phyloP scores from a whole-genome alignment of 1,139 yeast genomes.

The Candida pseudoviswanathii region DNA sequence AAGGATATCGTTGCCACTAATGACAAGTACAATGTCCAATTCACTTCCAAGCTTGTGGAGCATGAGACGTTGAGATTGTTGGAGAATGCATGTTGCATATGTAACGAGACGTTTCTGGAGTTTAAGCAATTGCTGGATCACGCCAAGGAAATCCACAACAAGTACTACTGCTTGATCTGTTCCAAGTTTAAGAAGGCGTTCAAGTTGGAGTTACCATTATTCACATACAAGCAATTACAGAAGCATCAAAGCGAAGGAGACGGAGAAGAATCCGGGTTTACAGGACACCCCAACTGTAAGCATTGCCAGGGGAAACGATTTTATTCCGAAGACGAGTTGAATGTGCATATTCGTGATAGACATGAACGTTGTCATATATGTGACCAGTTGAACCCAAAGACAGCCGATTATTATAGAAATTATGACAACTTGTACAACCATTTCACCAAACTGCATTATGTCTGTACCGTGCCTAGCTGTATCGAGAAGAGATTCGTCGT shows the following conservation, averaged over 20 bases:
- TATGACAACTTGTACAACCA: constrained; percentile 76
- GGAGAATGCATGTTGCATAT: constrained; percentile 59
- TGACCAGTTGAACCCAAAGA: constrained; percentile 64
- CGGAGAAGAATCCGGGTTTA: constrained; percentile 66
- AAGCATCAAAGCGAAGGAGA: constrained; percentile 74
- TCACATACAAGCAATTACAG: constrained; percentile 61
- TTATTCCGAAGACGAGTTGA: constrained; percentile 87
- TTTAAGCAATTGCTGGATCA: constrained; percentile 70
- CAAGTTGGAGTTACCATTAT: constrained; percentile 67
- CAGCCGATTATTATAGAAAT: constrained; percentile 77
- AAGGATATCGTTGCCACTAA: constrained; percentile 35
- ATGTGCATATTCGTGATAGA: constrained; percentile 74
- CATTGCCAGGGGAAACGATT: constrained; percentile 76
- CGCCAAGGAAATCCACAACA: constrained; percentile 60
- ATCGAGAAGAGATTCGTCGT: constrained; percentile 90
- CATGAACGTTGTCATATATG: constrained; percentile 94
- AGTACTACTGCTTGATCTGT: constrained; percentile 74
- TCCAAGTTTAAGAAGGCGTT: constrained; percentile 75
- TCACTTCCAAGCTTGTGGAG: constrained; percentile 48
- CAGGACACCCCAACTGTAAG: constrained; percentile 88
- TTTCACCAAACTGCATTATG: constrained; percentile 71
- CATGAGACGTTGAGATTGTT: constrained; percentile 54
- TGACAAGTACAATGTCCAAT: constrained; percentile 52
- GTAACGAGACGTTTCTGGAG: constrained; percentile 42
- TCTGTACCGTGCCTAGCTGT: constrained; percentile 81